Base-by-base conservation (phyloP, 805 yeast genomes). In the Saccharomycopsis fibuligera region DNA sequence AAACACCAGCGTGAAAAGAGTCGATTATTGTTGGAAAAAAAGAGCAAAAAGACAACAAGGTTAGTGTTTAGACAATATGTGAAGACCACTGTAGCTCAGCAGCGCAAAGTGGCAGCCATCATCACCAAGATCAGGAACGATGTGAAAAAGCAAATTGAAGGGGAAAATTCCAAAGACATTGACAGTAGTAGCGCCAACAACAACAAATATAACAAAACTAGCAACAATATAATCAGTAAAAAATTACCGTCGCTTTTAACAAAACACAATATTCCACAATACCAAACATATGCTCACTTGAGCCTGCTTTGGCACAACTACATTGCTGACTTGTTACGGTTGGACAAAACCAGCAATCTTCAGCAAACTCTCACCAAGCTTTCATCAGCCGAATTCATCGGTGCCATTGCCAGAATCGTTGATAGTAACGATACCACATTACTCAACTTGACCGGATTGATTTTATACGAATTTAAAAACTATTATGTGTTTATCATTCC, bases 401-500 rank as follows among this genome's bases (percentile, higher is more conserved):
- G 56, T 2, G 37, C 48, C 1, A 35, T 53, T 8, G 35, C 48
- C 17, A 24, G 52, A 10, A 44, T 53, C 10, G 44, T 40, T 5
- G 30, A 25, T 9, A 35, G 46, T 19, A 19, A 21, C 5, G 45
- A 53, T 24, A 25, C 25, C 4, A 23, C 23, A 2, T 19, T 50
- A 14, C 27, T 17, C 2, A 48, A 48, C 22, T 21, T 53, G 14
- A 22, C 37, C 6, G 56, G 56, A 10, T 23, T 53, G 5, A 44
- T 53, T 5, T 24, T 53, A n/a, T 48, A 53, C 31, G 56, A 53
- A 37, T 53, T 29, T 24, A 47, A 53, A 39, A 50, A 48, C 36
- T 48, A 33, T 21, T 50, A 45, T 38, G 45, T 53, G 31, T 9
- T 53, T 19, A 6, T 45, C 19, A 31, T 53, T 5, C 56, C 56